Conservation (phyloP, 768 basidiomycete species). For the Leucocoprinus birnbaumii region DNA sequence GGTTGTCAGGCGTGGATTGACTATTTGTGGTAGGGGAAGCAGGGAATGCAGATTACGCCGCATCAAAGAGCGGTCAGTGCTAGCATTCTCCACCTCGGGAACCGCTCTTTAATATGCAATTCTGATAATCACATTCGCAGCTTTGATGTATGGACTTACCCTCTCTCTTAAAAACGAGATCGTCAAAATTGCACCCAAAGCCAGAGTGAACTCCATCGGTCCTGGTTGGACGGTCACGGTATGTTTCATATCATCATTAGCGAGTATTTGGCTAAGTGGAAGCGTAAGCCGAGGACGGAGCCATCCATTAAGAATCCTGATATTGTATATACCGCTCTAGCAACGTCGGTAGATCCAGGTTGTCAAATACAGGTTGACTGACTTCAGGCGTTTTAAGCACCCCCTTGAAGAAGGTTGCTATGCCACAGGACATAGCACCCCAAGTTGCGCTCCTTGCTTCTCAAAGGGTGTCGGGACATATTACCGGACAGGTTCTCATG, state of each 20-base stretch:
- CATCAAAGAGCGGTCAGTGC: slow-evolving; percentile 61
- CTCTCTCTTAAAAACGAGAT: slow-evolving; percentile 78
- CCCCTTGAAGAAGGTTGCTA: slow-evolving; percentile 67
- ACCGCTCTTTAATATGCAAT: not conserved
- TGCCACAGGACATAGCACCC: slow-evolving; percentile 59
- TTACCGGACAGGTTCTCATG: slow-evolving; percentile 70
- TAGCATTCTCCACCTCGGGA: not conserved
- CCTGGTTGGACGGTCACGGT: slow-evolving; percentile 68
- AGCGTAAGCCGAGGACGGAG: slow-evolving; percentile 49
- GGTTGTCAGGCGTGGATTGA: too few species aligned
- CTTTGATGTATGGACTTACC: slow-evolving; percentile 71
- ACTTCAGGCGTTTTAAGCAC: too few species aligned
- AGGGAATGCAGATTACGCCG: slow-evolving; percentile 64
- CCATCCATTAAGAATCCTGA: slow-evolving; percentile 51
- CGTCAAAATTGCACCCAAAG: slow-evolving; percentile 68
- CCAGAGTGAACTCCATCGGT: slow-evolving; percentile 68
- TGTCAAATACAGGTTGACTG: too few species aligned
- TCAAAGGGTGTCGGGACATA: slow-evolving; percentile 61
- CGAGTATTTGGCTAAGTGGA: not conserved
- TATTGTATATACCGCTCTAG: slow-evolving; percentile 55
- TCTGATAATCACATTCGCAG: slow-evolving; percentile 24
- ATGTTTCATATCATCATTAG: not conserved
- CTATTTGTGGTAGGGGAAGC: slow-evolving; percentile 40
- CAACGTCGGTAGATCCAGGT: slow-evolving; percentile 74
- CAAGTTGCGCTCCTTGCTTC: slow-evolving; percentile 69